Conservation (phyloP, 2,329 filamentous ascomycete genomes). For the Alternaria rosae region DNA sequence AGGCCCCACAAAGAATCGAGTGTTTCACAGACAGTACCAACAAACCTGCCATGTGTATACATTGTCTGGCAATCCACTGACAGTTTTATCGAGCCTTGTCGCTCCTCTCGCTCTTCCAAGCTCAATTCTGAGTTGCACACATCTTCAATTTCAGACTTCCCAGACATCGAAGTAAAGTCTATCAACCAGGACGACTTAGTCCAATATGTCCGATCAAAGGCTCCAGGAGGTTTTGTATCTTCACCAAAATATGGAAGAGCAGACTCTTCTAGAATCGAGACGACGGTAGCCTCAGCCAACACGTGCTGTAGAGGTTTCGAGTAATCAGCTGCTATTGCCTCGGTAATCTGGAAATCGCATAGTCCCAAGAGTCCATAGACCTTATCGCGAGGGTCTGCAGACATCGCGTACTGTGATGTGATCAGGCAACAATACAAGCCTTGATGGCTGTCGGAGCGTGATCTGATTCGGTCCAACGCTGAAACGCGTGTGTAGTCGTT, state of each 20-base stretch:
- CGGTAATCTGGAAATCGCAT: neutral
- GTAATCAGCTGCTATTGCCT: neutral
- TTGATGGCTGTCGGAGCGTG: neutral
- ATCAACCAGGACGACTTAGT: neutral
- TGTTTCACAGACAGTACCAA: neutral
- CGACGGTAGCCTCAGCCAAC: neutral
- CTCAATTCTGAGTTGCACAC: neutral
- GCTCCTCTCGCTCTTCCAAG: neutral
- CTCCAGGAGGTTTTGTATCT: rapidly evolving
- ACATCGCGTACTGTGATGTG: rapidly evolving
- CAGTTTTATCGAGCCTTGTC: neutral
- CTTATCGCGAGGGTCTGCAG: neutral
- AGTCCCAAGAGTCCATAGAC: neutral
- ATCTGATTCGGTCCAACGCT: neutral
- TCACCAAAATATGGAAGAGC: neutral
- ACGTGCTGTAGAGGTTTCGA: neutral
- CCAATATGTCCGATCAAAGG: neutral
- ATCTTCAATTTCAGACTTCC: too few relatives aligned
- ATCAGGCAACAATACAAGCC: neutral
- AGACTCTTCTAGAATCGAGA: neutral
- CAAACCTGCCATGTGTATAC: neutral
- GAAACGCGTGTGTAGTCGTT: too few relatives aligned
- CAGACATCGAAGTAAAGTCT: neutral
- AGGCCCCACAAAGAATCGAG: neutral
- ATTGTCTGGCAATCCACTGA: neutral